phyloP scores from a whole-genome alignment of 257 asterid genomes.

The Scutellaria minor region DNA sequence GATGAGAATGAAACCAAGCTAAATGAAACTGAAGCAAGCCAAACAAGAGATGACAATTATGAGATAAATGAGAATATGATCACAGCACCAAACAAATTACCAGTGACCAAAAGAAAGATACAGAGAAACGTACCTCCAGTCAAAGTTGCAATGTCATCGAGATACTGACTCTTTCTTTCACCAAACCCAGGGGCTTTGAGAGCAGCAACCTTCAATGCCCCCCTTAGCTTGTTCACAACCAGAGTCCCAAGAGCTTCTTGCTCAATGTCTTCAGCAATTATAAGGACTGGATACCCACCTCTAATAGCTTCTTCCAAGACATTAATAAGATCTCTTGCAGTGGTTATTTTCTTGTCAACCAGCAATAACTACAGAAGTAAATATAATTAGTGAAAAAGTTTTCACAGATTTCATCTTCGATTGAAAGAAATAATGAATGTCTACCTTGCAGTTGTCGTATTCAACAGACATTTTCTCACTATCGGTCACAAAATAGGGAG shows the following conservation, averaged over 20 bases:
- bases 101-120: neutral
- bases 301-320: slow-evolving; percentile 91
- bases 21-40: neutral
- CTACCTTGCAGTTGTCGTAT: slow-evolving; percentile 95
- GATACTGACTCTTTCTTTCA: slow-evolving; percentile 94
- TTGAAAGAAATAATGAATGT: neutral
- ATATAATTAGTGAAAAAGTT: slow-evolving; percentile 15
- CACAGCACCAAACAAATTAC: neutral
- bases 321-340: slow-evolving; percentile 83
- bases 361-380: slow-evolving; percentile 62
- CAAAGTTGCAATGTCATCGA: slow-evolving; percentile 89
- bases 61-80: too few relatives aligned
- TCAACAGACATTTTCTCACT: slow-evolving; percentile 94
- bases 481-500: slow-evolving; percentile 93
- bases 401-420: neutral
- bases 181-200: slow-evolving; percentile 99
- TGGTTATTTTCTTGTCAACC: slow-evolving; percentile 93
- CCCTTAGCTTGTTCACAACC: slow-evolving; percentile 94
- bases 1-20: neutral
- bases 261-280: slow-evolving; percentile 96
- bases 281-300: slow-evolving; percentile 81
- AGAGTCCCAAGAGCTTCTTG: slow-evolving; percentile 99
- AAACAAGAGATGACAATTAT: neutral
- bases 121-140: slow-evolving; percentile 73
- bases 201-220: slow-evolving; percentile 91